A percentile compares a stretch with the other conserved stretches of the same genome.
phyloP scores from a whole-genome alignment of 108 stramenopile species.

The Asterionellopsis glacialis region DNA sequence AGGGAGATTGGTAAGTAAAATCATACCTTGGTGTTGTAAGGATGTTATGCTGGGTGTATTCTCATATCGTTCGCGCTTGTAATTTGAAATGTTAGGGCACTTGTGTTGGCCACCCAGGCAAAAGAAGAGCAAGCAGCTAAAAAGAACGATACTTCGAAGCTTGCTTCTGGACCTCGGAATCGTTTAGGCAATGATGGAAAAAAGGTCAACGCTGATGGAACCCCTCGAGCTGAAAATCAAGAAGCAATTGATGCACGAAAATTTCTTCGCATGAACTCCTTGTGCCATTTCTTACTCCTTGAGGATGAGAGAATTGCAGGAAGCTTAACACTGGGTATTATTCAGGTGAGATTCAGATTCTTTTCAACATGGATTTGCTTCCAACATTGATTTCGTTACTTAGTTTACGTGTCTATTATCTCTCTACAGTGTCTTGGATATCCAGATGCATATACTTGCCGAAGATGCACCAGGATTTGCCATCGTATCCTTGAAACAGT shows the following conservation, averaged over 20 bases:
- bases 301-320: slow-evolving; percentile 80
- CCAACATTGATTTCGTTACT: not conserved
- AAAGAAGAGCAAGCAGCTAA: slow-evolving; percentile 52
- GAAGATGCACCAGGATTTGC: slow-evolving; percentile 75
- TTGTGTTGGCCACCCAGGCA: slow-evolving; percentile 59
- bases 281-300: slow-evolving; percentile 77
- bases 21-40: not conserved
- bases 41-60: not conserved
- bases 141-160: slow-evolving; percentile 34
- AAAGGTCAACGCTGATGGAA: slow-evolving; percentile 77
- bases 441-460: slow-evolving; percentile 85
- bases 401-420: not conserved
- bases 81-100: slow-evolving; percentile 20
- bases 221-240: slow-evolving; percentile 36
- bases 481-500: slow-evolving; percentile 84
- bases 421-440: slow-evolving; percentile 56
- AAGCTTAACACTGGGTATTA: slow-evolving; percentile 52
- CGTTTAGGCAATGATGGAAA: slow-evolving; percentile 32
- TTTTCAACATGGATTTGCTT: not conserved
- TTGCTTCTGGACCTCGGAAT: slow-evolving; percentile 35
- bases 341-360: slow-evolving; percentile 21
- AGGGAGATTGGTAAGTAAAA: slow-evolving; percentile 46
- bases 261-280: slow-evolving; percentile 64
- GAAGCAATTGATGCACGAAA: slow-evolving; percentile 68
- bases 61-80: not conserved